Base-by-base conservation (phyloP, 2,329 filamentous ascomycete species). In the Magnaporthiopsis rhizophila region DNA sequence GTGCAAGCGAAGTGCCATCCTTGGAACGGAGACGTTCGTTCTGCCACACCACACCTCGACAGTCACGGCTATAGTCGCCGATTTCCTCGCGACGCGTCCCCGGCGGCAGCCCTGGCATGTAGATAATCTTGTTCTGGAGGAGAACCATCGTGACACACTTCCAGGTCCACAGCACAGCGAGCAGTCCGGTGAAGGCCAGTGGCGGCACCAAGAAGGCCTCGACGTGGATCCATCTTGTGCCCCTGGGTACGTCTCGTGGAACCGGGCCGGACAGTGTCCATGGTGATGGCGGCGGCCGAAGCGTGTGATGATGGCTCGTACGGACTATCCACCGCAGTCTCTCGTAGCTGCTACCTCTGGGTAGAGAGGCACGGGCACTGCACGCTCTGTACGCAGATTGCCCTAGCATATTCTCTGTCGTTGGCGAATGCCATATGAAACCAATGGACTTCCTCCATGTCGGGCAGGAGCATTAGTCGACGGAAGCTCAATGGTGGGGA, bases 101-200 rank as follows among this genome's bases (percentile, higher is more conserved):
- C 2, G 89, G 89, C 24, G 89, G 89, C 62, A 92, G 76, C 59
- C 88, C 89, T 0, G 90, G 89, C 78, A 92, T 91, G 75, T 92
- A 93, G 65, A 93, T 89, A 71, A 93, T 91, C 72, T 89, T 88
- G 71, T 93, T 91, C 75, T 93, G 90, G 72, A 92, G 89, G 5
- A 89, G 69, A 34, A 94, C 80, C 77, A 92, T 85, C 86, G 91
- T 90, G 63, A 86, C 74, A 71, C 89, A 92, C 71, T 88, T 87
- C 80, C 83, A 86, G 2, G 76, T 78, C 81, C 83, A 93, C 18
- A 93, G 77, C 3, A 81, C 81, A 24, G 90, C 70, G 4, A 90
- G 79, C 50, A 93, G 79, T 1, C 88, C 86, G 18, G 79, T 73
- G 71, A 92, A 92, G 58, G 91, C 78, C 8, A 83, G 71, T 0